phyloP scores from a whole-genome alignment of 1,284 basidiomycete species.

The Sporisorium exsertum region DNA sequence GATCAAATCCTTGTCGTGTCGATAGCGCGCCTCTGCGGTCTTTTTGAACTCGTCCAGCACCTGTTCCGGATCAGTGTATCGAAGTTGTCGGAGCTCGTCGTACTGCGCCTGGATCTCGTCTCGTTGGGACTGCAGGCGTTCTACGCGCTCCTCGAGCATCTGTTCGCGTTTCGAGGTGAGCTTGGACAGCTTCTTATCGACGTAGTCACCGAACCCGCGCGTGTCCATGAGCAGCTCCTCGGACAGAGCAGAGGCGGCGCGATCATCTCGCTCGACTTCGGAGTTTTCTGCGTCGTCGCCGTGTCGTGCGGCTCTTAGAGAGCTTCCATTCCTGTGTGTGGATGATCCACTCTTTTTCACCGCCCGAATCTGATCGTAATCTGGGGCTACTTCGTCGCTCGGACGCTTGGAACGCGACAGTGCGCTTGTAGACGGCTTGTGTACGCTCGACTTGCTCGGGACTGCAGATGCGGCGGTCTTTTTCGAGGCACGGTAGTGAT shows the following conservation, averaged over 20 bases:
- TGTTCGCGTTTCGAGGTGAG: conserved; percentile 43
- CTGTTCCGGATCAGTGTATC: conserved; percentile 55
- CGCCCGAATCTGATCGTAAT: conserved; percentile 11
- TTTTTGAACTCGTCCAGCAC: conserved; percentile 57
- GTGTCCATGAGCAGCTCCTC: conserved; percentile 40
- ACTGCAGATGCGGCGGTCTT: conserved; percentile 20
- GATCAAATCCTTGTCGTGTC: conserved; percentile 46
- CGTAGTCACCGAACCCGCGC: conserved; percentile 36
- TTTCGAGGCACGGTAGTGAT: conserved; percentile 25
- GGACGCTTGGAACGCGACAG: conserved; percentile 20
- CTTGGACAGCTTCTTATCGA: conserved; percentile 46
- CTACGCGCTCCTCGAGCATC: conserved; percentile 49
- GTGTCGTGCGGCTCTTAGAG: neutral
- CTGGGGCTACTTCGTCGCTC: conserved; percentile 8
- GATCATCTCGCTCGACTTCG: conserved; percentile 9
- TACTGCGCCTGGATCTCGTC: conserved; percentile 64
- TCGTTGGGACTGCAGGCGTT: conserved; percentile 47
- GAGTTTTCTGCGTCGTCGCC: conserved; percentile 4
- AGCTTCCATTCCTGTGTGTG: neutral
- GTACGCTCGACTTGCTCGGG: conserved; percentile 2
- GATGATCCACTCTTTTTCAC: conserved; percentile 22
- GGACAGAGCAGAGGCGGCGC: conserved; percentile 6
- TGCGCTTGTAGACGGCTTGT: conserved; percentile 9
- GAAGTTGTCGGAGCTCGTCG: conserved; percentile 61
- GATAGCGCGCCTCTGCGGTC: conserved; percentile 54